Conservation (phyloP, 495 filamentous ascomycete genomes). For the Daldinia grandis region DNA sequence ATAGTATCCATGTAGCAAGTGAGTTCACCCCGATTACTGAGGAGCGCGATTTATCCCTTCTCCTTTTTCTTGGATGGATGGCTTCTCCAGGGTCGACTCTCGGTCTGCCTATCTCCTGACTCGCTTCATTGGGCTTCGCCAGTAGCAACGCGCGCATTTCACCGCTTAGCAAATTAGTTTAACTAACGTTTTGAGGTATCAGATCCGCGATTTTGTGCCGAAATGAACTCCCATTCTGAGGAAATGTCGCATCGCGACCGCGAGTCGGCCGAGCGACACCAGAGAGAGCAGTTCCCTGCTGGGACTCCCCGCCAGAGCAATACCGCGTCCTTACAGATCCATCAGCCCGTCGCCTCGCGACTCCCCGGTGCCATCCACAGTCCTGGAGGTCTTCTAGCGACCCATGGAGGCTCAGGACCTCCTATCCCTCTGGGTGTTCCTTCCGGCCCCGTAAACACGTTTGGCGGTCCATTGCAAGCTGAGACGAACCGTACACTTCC, state of each 20-base stretch:
- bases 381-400: conserved; percentile 84
- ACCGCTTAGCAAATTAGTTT: neutral
- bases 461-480: conserved; percentile 71
- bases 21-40: neutral
- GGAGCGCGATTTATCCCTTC: neutral
- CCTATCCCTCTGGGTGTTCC: conserved; percentile 70
- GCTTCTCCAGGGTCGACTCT: neutral
- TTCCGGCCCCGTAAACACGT: conserved; percentile 69
- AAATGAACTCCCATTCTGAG: conserved; percentile 46
- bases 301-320: conserved; percentile 79
- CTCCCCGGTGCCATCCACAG: conserved; percentile 83
- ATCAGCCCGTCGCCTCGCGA: conserved; percentile 88
- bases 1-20: conserved; percentile 44
- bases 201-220: conserved; percentile 27
- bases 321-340: conserved; percentile 82
- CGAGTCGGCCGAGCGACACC: conserved; percentile 74
- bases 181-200: conserved; percentile 11
- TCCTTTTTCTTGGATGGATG: conserved; percentile 4
- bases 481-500: conserved; percentile 65
- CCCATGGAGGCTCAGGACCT: conserved; percentile 67
- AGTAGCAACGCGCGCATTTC: conserved; percentile 27
- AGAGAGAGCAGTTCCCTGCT: conserved; percentile 67
- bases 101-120: conserved; percentile 22
- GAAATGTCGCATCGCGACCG: conserved; percentile 53
- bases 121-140: conserved; percentile 9